These are phyloP conservation scores for Myxozyma vanderwaltii DNA, from an alignment of 805 yeast genomes.

Conservation along the genomic window DNA sequence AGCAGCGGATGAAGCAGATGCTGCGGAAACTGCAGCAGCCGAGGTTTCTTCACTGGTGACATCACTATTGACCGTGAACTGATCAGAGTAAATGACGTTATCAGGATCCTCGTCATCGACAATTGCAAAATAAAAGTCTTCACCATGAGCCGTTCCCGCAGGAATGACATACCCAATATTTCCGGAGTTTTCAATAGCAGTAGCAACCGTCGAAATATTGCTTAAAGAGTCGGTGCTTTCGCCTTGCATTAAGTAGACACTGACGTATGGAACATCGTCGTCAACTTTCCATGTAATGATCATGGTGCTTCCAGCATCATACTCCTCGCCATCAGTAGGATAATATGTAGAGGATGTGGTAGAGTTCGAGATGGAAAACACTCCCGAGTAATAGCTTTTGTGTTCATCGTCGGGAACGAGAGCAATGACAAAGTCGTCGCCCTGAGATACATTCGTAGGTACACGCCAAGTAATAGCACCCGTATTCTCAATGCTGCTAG, in stretches of 20 bases:
- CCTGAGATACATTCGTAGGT: not conserved
- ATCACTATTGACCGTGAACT: not conserved
- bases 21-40: constrained; percentile 4
- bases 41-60: constrained; percentile 3
- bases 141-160: not conserved
- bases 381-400: not conserved
- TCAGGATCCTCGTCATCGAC: not conserved
- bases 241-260: constrained; percentile 7
- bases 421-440: constrained; percentile 1
- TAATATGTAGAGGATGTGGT: not conserved
- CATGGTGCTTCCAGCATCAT: constrained; percentile 5
- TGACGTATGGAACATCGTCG: not conserved
- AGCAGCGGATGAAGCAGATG: constrained; percentile 6
- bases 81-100: not conserved
- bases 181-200: constrained; percentile 6
- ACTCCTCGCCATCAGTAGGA: constrained; percentile 1
- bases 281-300: constrained; percentile 3
- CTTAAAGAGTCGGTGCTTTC: not conserved
- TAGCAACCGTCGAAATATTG: constrained; percentile 4
- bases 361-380: not conserved
- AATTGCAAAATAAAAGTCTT: constrained; percentile 1
- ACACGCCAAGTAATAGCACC: constrained; percentile 7
- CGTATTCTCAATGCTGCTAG: not conserved
- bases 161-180: constrained; percentile 7
- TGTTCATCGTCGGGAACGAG: constrained; percentile 2